Evolutionary conservation across 2,329 filamentous ascomycete genomes (phyloP), one percentile per base, ranked within the genome.

Genomic region (Calonectria pseudoturangicola): DNA sequence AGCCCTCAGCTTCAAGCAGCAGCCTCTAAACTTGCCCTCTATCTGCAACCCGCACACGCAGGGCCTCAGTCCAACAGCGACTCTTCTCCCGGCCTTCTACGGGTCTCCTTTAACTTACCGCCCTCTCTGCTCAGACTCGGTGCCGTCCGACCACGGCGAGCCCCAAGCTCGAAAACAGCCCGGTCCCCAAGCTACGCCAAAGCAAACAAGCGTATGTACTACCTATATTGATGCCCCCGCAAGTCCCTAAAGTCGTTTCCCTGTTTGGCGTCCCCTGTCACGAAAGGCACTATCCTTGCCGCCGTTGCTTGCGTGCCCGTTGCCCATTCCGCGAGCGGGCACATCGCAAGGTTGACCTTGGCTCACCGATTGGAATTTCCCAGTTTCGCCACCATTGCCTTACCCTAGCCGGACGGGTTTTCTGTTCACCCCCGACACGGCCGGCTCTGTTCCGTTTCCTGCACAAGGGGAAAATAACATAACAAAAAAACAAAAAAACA

Each of bases 301-400:
- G 45, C 58, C 39, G 36, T 33, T 21, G 27, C 25, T 28, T 64
- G 48, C 21, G 56, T 54, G 30, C 50, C 28, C 43, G 60, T 51
- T 62, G 58, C 58, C 48, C 48, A 30, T 65, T 41, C 54, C 27
- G 25, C 43, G 13, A 39, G 51, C 65, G 62, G 67, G 68, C 64
- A 70, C 66, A 72, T 73, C 65, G 69, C 73, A 75, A 76, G 73
- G 75, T 75, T 76, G 75, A 75, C 73, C 73, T 75, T 74, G 69
- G 47, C 68, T 72, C 74, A 74, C 71, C 68, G 47, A 68, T 73
- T 70, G 74, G 67, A 73, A 72, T 77, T 68, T 51, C 66, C 43
- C 66, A 71, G 73, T 75, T 72, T 79, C 69, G 77, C 77, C 77
- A 79, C 77, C 71, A 73, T 62, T 36, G 27, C 58, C 64, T 54